Percentiles rank a stretch among this genome's conserved stretches.
Evolutionary conservation across 2,329 filamentous ascomycete genomes (phyloP).

Genomic region (Chrysoporthe austroafricana): DNA sequence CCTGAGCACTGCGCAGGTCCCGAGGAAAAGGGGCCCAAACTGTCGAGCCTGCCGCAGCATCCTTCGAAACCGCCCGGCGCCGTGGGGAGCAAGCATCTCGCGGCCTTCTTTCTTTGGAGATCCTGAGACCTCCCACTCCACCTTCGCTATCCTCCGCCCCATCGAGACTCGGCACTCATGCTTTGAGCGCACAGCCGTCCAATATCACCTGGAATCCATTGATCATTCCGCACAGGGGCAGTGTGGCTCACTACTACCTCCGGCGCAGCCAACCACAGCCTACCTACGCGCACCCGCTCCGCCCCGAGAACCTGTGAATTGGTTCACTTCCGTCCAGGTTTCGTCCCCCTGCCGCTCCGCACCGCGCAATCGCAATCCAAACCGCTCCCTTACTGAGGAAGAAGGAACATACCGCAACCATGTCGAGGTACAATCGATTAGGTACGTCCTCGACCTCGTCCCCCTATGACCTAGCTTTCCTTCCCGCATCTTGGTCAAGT

Average conservation of each 20-base stretch:
- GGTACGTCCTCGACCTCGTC: constrained; percentile 53
- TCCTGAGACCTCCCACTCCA: constrained; percentile 3
- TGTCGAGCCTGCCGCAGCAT: constrained; percentile 20
- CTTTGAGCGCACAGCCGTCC: constrained; percentile 1
- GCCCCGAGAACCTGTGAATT: background rate
- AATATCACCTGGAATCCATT: background rate
- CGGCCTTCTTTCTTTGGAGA: background rate
- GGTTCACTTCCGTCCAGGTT: constrained; percentile 12
- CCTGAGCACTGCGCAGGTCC: background rate
- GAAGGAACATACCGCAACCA: constrained; percentile 41
- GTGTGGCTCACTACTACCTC: constrained; percentile 7
- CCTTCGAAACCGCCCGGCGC: constrained; percentile 22
- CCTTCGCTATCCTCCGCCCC: background rate
- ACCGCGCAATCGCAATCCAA: constrained; percentile 24
- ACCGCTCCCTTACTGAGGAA: constrained; percentile 27
- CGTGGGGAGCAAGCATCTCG: background rate
- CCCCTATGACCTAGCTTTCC: constrained; percentile 22
- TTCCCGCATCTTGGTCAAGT: constrained; percentile 13
- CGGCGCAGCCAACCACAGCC: constrained; percentile 6
- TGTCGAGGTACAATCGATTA: constrained; percentile 73
- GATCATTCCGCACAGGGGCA: constrained; percentile 11
- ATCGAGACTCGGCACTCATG: background rate
- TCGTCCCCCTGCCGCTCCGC: constrained; percentile 15
- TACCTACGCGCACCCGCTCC: background rate
- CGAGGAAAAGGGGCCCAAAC: constrained; percentile 28